A percentile compares a stretch with the other conserved stretches of the same genome.
These are phyloP conservation scores for Begonia loranthoides DNA, from an alignment of 306 rosid genomes.

Conservation along the genomic window DNA sequence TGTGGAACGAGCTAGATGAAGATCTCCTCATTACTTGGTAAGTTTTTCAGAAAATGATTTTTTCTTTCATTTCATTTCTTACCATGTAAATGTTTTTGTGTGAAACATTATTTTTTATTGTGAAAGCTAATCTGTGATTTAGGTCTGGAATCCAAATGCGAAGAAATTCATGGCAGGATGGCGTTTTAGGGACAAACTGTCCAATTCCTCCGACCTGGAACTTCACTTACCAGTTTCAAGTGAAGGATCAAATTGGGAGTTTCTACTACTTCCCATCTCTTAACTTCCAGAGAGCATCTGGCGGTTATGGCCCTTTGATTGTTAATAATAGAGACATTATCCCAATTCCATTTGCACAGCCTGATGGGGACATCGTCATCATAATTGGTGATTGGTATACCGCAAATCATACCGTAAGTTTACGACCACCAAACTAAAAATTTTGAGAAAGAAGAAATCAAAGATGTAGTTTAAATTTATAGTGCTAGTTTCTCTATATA, in stretches of 20 bases:
- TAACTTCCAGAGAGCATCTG: conserved; percentile 75
- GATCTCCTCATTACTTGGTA: conserved; percentile 76
- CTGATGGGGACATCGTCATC: conserved; percentile 59
- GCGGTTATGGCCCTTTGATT: conserved; percentile 77
- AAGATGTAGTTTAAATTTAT: no score
- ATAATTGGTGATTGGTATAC: conserved; percentile 84
- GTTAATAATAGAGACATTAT: conserved; percentile 46
- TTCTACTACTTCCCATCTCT: conserved; percentile 1
- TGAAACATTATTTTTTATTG: background rate
- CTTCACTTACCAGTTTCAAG: conserved; percentile 45
- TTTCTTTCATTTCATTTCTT: background rate
- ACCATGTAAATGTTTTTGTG: background rate
- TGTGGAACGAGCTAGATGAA: conserved; percentile 64
- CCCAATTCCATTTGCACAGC: conserved; percentile 54
- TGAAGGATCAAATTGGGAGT: no score
- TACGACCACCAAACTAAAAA: background rate
- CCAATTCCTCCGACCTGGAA: conserved; percentile 83
- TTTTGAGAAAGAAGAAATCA: no score
- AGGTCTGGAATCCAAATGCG: conserved; percentile 91
- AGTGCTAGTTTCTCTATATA: no score
- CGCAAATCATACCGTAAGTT: conserved; percentile 47
- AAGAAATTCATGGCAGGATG: conserved; percentile 80
- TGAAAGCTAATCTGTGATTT: background rate
- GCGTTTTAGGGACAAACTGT: conserved; percentile 81
- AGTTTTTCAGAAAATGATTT: conserved; percentile 5